Evolutionary conservation across 1,284 basidiomycete genomes (phyloP), one percentile per base, ranked within the genome.

Genomic region (Malassezia sympodialis): DNA sequence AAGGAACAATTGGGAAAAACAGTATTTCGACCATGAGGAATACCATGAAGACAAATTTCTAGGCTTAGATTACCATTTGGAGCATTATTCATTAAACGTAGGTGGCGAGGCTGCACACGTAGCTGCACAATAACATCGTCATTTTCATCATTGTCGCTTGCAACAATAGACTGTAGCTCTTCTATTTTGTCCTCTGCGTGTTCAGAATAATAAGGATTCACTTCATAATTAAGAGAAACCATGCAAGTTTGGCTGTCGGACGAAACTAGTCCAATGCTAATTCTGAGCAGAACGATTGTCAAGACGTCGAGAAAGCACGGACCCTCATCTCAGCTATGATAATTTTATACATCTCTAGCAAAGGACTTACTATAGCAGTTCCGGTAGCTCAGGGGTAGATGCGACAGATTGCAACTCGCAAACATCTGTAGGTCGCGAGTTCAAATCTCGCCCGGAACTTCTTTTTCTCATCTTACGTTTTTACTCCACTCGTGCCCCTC

Each of bases 301-400:
- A 39, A 15, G 19, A 8, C 4, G 1, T 8, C 1, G 10, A 39
- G 19, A 2, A 39, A 39, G 37, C 37, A 39, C 37, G 19, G 37
- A 39, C 37, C 12, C 19, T 11, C 37, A 2, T 11, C 11, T 7
- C 28, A 30, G 28, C n/a, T n/a, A n/a, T n/a, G n/a, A n/a, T n/a
- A n/a, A n/a, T n/a, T 30, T 7, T 30, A 11, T 11, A 30, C 28
- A 30, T 30, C 7, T 6, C 11, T 30, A 7, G 11, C 28, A 30
- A 6, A 30, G 28, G 6, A 6, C 28, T 30, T 30, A 30, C 28
- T 10, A n/a, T n/a, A 34, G 17, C 15, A 10, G 55, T 57, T 52
- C 50, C 55, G 55, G 55, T 57, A 57, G 55, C 55, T 57, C 55
- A 57, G 55, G 42, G 55, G 55, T 57, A 57, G 55, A n/a, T 51